A percentile compares a stretch with the other conserved stretches of the same genome.
phyloP scores from a whole-genome alignment of 2,329 filamentous ascomycete genomes.

The Paecilomyces niveus region DNA sequence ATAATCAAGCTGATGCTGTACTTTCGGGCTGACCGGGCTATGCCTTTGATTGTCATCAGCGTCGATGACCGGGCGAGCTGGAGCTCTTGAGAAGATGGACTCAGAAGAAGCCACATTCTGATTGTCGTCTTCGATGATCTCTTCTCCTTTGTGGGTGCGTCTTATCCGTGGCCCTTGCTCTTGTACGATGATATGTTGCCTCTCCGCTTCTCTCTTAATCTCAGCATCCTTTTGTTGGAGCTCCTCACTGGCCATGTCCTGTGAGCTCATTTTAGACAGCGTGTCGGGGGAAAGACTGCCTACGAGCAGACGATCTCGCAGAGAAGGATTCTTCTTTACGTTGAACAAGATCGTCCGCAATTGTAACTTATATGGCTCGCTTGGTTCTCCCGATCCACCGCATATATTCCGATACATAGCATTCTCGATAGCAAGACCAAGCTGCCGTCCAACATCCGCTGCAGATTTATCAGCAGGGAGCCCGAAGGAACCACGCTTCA shows the following conservation, averaged over 20 bases:
- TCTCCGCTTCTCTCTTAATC: constrained; percentile 51
- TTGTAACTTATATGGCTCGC: constrained; percentile 53
- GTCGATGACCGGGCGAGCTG: constrained; percentile 37
- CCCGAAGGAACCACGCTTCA: constrained; percentile 58
- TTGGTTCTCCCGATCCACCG: constrained; percentile 45
- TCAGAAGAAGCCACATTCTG: constrained; percentile 39
- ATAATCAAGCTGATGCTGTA: constrained; percentile 13
- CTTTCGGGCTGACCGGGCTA: constrained; percentile 20
- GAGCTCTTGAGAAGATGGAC: constrained; percentile 41
- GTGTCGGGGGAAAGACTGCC: constrained; percentile 64
- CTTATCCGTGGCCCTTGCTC: constrained; percentile 71
- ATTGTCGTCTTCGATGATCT: constrained; percentile 71
- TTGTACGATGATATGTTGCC: constrained; percentile 68
- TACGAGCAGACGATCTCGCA: constrained; percentile 69
- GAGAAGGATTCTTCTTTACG: constrained; percentile 76
- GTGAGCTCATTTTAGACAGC: constrained; percentile 78
- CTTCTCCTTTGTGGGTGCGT: constrained; percentile 91
- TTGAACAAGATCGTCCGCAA: constrained; percentile 76
- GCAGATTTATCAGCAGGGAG: constrained; percentile 58
- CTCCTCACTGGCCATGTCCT: constrained; percentile 89
- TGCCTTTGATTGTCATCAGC: constrained; percentile 17
- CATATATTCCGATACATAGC: constrained; percentile 50
- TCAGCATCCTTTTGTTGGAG: constrained; percentile 59
- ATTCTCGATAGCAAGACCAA: constrained; percentile 75
- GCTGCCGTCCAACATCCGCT: constrained; percentile 58